Evolutionary conservation across 805 yeast species (phyloP).

Genomic region (Nakazawaea wyomingensis): DNA sequence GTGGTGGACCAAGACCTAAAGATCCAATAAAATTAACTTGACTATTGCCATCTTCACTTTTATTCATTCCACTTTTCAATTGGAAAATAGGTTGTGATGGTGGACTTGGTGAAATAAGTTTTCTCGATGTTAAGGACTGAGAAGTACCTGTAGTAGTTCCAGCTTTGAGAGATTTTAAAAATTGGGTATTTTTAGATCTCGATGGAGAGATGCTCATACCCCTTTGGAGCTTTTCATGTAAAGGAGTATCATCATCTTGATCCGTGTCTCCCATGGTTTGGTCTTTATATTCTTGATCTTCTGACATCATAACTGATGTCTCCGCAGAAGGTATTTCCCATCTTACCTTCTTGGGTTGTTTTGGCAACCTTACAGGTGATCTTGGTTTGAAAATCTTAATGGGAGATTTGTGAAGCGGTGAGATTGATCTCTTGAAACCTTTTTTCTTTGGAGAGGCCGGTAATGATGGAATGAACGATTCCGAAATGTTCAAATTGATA

Average conservation of each 20-base stretch:
- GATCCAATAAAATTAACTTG: too few species aligned
- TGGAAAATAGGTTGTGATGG: not conserved
- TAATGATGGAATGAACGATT: slow-evolving; percentile 17
- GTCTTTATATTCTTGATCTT: not conserved
- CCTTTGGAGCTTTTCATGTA: slow-evolving; percentile 7
- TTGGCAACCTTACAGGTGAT: slow-evolving; percentile 15
- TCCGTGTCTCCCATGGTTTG: not conserved
- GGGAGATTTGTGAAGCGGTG: slow-evolving; percentile 13
- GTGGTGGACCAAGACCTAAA: slow-evolving; percentile 10
- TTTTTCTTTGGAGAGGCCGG: slow-evolving; percentile 22
- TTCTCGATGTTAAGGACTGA: slow-evolving; percentile 6
- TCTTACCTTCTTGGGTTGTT: slow-evolving; percentile 36
- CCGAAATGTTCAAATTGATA: slow-evolving; percentile 11
- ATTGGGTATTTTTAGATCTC: not conserved
- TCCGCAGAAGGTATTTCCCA: slow-evolving; percentile 35
- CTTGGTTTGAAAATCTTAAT: slow-evolving; percentile 14
- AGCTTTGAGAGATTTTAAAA: not conserved
- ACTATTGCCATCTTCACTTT: too few species aligned
- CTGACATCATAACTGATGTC: not conserved
- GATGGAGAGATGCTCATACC: slow-evolving; percentile 11
- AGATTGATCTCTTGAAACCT: slow-evolving; percentile 15
- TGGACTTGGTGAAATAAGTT: slow-evolving; percentile 5
- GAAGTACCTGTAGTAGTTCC: not conserved
- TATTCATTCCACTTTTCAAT: too few species aligned
- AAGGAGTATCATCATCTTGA: slow-evolving; percentile 4